These are phyloP conservation scores for Albizia julibrissin DNA, from an alignment of 306 rosid genomes.

Conservation along the genomic window DNA sequence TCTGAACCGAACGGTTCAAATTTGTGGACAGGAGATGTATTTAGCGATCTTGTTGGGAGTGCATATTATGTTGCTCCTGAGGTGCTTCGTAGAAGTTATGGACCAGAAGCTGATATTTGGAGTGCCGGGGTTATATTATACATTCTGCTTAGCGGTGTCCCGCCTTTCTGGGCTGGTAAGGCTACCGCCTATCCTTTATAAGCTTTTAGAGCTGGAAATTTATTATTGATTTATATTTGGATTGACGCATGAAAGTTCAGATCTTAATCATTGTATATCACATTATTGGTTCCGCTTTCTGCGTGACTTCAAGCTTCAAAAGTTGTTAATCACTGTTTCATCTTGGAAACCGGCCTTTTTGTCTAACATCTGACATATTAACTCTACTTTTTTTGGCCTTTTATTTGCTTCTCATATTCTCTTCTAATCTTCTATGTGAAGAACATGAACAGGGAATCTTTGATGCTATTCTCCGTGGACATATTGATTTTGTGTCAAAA, in stretches of 20 bases:
- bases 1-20: constrained; percentile 12
- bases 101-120: constrained; percentile 94
- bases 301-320: background rate
- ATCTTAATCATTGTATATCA: background rate
- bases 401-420: constrained; percentile 22
- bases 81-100: constrained; percentile 77
- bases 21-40: constrained; percentile 66
- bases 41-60: constrained; percentile 92
- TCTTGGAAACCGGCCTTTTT: background rate
- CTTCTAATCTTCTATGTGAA: constrained; percentile 46
- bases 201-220: background rate
- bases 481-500: constrained; percentile 77
- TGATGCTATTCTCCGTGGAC: constrained; percentile 86
- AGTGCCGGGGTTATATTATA: constrained; percentile 90
- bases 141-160: constrained; percentile 94
- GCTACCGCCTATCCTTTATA: constrained; percentile 11
- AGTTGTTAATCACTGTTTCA: constrained; percentile 4
- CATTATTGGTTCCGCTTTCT: background rate
- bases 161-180: constrained; percentile 98
- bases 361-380: constrained; percentile 14
- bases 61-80: constrained; percentile 98
- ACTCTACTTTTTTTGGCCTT: background rate
- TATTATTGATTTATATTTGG: background rate
- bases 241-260: background rate
- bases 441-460: constrained; percentile 92